Conservation (phyloP, 306 rosid species). For the Quercus variabilis region DNA sequence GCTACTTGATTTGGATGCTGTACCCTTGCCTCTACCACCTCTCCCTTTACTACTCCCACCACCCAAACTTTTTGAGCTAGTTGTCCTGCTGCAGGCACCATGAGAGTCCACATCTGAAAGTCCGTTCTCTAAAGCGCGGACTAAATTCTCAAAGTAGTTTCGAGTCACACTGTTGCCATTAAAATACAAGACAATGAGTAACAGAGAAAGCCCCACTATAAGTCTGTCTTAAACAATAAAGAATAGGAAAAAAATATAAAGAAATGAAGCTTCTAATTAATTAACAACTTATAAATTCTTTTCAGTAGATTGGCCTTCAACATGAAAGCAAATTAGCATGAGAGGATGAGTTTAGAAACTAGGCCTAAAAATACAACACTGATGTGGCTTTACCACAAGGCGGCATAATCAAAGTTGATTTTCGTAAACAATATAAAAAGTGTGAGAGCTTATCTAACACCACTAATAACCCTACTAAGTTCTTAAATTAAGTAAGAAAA, state of each 20-base stretch:
- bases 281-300: not conserved
- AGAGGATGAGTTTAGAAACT: not conserved
- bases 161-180: conserved; percentile 41
- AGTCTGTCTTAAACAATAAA: not conserved
- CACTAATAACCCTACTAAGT: not conserved
- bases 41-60: conserved; percentile 42
- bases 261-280: not conserved
- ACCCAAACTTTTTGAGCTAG: conserved; percentile 45
- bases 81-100: conserved; percentile 52
- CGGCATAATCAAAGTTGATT: not conserved
- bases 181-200: not conserved
- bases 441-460: not conserved
- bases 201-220: not conserved
- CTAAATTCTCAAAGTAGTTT: conserved; percentile 65
- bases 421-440: not conserved
- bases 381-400: not conserved
- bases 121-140: conserved; percentile 60
- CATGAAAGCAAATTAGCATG: not conserved
- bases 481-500: not conserved
- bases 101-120: conserved; percentile 48
- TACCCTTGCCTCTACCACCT: conserved; percentile 44
- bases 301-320: not conserved
- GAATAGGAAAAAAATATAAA: not conserved
- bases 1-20: conserved; percentile 17
- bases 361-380: not conserved